phyloP scores from a whole-genome alignment of 2,329 filamentous ascomycete species.

The Didymosphaeria variabile region DNA sequence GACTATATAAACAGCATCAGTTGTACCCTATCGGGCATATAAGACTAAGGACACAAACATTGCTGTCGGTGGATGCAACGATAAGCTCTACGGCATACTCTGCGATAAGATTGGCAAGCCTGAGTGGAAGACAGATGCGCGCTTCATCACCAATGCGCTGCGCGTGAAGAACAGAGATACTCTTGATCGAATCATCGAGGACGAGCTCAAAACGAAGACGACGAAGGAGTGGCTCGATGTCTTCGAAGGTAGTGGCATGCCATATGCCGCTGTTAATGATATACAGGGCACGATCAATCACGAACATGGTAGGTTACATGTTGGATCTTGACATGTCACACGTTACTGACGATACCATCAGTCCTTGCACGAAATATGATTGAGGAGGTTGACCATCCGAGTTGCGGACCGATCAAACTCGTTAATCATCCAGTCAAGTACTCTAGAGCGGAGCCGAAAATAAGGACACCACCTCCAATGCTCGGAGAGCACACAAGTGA shows the following conservation, averaged over 20 bases:
- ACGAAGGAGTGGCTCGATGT: constrained; percentile 87
- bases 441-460: constrained; percentile 78
- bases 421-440: constrained; percentile 96
- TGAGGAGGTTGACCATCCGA: constrained; percentile 80
- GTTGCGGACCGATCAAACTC: constrained; percentile 84
- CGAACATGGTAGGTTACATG: constrained; percentile 70
- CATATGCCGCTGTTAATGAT: constrained; percentile 93
- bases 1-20: constrained; percentile 70
- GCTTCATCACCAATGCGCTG: constrained; percentile 66
- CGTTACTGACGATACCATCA: constrained; percentile 33
- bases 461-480: constrained; percentile 82
- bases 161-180: constrained; percentile 74
- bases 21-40: constrained; percentile 91
- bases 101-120: constrained; percentile 65
- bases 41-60: constrained; percentile 69
- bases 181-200: constrained; percentile 81
- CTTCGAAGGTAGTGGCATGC: constrained; percentile 90
- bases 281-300: constrained; percentile 85
- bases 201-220: constrained; percentile 75
- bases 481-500: constrained; percentile 62
- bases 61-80: constrained; percentile 70
- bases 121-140: constrained; percentile 65
- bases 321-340: background rate
- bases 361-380: constrained; percentile 85
- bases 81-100: constrained; percentile 67